phyloP scores from a whole-genome alignment of 2,329 filamentous ascomycete genomes.

The Penicillium paneum region DNA sequence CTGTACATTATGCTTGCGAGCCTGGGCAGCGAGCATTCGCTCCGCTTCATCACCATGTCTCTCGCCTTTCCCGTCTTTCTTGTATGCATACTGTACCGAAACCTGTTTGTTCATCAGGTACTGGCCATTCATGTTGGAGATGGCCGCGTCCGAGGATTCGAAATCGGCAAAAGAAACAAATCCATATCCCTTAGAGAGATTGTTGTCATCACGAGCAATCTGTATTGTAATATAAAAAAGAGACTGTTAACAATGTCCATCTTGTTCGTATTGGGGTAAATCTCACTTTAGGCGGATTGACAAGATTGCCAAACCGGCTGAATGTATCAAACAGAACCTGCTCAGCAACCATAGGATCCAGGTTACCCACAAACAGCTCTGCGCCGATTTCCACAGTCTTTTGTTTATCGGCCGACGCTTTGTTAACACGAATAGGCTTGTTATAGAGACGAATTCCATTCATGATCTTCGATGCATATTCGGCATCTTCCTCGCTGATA shows the following conservation, averaged over 20 bases:
- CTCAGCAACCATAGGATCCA: conserved; percentile 92
- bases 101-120: conserved; percentile 97
- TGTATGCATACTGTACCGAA: conserved; percentile 96
- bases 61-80: conserved; percentile 98
- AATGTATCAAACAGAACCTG: conserved; percentile 96
- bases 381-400: conserved; percentile 90
- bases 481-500: conserved; percentile 88
- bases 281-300: conserved; percentile 77
- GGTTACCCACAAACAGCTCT: conserved; percentile 93
- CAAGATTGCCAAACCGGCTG: conserved; percentile 80
- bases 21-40: conserved; percentile 83
- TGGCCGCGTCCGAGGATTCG: conserved; percentile 87
- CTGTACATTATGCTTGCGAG: conserved; percentile 89
- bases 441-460: conserved; percentile 91
- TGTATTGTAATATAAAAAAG: conserved; percentile 31
- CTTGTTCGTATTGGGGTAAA: not conserved
- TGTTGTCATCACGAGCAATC: conserved; percentile 79
- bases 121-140: conserved; percentile 90
- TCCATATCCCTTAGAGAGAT: conserved; percentile 89
- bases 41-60: conserved; percentile 93
- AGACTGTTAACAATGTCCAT: conserved; percentile 1
- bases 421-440: conserved; percentile 95
- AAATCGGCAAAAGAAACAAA: conserved; percentile 94
- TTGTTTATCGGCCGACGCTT: conserved; percentile 88
- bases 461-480: conserved; percentile 95